Conservation (phyloP, 1,284 basidiomycete species). For the Phellopilus nigrolimitatus region DNA sequence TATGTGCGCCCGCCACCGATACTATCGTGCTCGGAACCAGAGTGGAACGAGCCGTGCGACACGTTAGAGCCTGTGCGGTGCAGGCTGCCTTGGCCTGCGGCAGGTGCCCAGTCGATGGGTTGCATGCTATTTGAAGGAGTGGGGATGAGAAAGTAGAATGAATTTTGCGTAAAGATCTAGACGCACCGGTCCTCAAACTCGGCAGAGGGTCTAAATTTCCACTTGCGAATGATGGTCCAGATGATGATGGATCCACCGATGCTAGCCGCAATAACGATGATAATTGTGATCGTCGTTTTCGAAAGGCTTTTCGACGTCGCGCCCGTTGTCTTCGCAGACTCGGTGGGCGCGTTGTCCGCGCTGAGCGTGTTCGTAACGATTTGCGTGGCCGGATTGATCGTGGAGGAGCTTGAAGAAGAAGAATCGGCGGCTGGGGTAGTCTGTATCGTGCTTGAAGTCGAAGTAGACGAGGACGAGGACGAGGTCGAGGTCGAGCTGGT, state of each 20-base stretch:
- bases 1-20: conserved; percentile 29
- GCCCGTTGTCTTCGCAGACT: conserved; percentile 4
- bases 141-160: background rate
- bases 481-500: conserved; percentile 17
- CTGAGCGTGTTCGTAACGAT: conserved; percentile 25
- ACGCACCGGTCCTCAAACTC: conserved; percentile 60
- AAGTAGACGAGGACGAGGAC: conserved; percentile 23
- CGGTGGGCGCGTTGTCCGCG: conserved; percentile 25
- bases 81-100: conserved; percentile 42
- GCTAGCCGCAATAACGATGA: conserved; percentile 67
- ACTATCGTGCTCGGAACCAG: conserved; percentile 46
- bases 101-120: conserved; percentile 79
- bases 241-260: conserved; percentile 65
- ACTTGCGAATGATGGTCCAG: conserved; percentile 89
- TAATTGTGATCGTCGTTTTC: conserved; percentile 59
- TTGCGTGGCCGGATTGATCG: background rate
- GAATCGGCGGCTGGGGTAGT: conserved; percentile 27
- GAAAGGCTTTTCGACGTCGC: conserved; percentile 28
- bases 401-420: conserved; percentile 19
- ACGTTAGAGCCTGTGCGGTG: conserved; percentile 52
- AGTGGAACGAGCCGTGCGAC: conserved; percentile 61
- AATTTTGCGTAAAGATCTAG: conserved; percentile 15
- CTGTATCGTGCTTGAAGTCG: conserved; percentile 24
- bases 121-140: conserved; percentile 39
- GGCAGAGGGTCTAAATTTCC: conserved; percentile 79